Evolutionary conservation across 352 stramenopile species (phyloP).

Genomic region (Globisporangium ultimum): DNA sequence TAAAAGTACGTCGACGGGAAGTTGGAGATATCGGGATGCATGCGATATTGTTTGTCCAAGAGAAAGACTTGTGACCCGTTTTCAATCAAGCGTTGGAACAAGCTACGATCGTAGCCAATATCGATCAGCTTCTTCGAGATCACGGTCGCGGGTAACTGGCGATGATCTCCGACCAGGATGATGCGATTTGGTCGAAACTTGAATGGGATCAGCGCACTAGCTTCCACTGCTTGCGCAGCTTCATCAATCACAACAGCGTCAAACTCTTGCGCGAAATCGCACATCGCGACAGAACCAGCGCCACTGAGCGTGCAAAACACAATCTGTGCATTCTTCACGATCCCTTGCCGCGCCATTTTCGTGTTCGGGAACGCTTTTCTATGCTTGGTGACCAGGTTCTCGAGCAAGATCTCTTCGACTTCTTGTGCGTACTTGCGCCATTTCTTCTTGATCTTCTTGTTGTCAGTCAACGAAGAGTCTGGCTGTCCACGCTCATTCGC

Average conservation of each 20-base stretch:
- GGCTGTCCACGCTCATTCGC: conserved; percentile 17
- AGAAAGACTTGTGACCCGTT: conserved; percentile 75
- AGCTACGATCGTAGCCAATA: conserved; percentile 89
- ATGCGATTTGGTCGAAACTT: conserved; percentile 82
- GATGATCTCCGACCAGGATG: conserved; percentile 94
- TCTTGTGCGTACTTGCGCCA: conserved; percentile 71
- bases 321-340: conserved; percentile 75
- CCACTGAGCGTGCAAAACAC: conserved; percentile 86
- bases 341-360: conserved; percentile 56
- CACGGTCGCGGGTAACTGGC: conserved; percentile 97
- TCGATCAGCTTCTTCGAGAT: conserved; percentile 87
- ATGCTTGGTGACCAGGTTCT: conserved; percentile 64
- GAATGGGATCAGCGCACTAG: conserved; percentile 96
- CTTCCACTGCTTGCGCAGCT: conserved; percentile 96
- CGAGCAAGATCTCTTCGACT: conserved; percentile 68
- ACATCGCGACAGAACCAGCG: conserved; percentile 72
- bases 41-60: conserved; percentile 97
- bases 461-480: conserved; percentile 9
- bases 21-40: conserved; percentile 94
- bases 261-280: conserved; percentile 91
- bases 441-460: conserved; percentile 58
- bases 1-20: conserved; percentile 97
- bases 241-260: conserved; percentile 98
- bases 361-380: conserved; percentile 49
- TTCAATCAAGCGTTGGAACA: conserved; percentile 96